Evolutionary conservation across 805 yeast species (phyloP), one percentile per base, ranked within the genome.

Genomic region (Saturnispora bothae): DNA sequence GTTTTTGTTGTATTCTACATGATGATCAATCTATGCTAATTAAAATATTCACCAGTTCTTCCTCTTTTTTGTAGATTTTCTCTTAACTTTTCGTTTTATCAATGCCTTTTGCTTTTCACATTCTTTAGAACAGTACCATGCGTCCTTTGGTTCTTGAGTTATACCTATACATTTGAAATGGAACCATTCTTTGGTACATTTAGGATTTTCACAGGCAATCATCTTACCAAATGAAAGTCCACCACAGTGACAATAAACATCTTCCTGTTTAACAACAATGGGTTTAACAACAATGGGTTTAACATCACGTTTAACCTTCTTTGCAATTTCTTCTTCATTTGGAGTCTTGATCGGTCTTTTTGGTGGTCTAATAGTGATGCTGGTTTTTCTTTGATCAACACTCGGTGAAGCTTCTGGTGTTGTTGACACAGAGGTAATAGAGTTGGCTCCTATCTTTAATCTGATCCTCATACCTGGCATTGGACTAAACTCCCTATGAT

Each of bases 151-250:
- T 4, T 94, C 95, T 36, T 76, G 78, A 15, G 76, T 78, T 43
- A 89, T 64, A 1, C 95, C 95, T 30, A 89, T 96, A 65, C 98
- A 92, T 40, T 78, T 80, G 68, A 88, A 89, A 59, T 92, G 98
- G 62, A 89, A 89, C 97, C 97, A 89, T 56, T 85, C 96, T 25
- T 23, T 34, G 47, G 68, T 77, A 64, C 98, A 92, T 49, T 80
- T 77, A 18, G 80, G 81, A 45, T 85, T 83, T 55, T 89, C 98
- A 61, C 98, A 89, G 0, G 92, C 96, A 47, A 89, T 84, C 98
- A 89, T 89, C 50, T 79, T 84, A 18, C 98, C 98, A 49, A 63
- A 67, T 1, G 75, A 66, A 2, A 67, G 69, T n/a, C 70, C 66
- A 31, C 63, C 61, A 48, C 79, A 73, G 49, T 65, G 62, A 51